A percentile compares a stretch with the other conserved stretches of the same genome.
Conservation (phyloP, 148 eudicot genomes). For the Salicornia ramosissima region DNA sequence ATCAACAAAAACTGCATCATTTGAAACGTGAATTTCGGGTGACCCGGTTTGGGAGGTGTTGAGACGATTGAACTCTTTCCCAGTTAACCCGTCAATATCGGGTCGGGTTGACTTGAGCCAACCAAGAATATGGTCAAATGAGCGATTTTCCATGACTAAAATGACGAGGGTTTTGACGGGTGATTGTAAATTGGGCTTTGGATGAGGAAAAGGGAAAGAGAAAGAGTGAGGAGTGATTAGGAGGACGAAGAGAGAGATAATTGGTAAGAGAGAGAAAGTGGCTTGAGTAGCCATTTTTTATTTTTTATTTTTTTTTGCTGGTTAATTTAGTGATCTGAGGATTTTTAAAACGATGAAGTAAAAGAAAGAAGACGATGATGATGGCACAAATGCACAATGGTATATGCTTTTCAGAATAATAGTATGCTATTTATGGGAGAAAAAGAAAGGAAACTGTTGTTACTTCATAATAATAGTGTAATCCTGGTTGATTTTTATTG, state of each 20-base stretch:
- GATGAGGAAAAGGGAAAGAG: slow-evolving; percentile 32
- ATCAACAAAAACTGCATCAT: slow-evolving; percentile 62
- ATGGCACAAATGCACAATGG: background rate
- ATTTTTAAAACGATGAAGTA: too few species aligned
- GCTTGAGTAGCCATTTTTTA: slow-evolving; percentile 7
- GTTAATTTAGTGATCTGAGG: too few species aligned
- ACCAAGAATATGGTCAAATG: slow-evolving; percentile 86
- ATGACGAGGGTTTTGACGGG: slow-evolving; percentile 87
- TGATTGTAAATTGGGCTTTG: slow-evolving; percentile 39
- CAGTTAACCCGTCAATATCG: slow-evolving; percentile 79
- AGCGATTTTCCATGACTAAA: slow-evolving; percentile 91
- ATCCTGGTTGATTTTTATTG: background rate
- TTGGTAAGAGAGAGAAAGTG: slow-evolving; percentile 24
- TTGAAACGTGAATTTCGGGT: slow-evolving; percentile 40
- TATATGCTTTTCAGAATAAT: background rate
- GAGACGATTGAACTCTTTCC: slow-evolving; percentile 58
- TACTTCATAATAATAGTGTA: background rate
- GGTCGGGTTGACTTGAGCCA: slow-evolving; percentile 82
- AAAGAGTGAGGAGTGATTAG: slow-evolving; percentile 18
- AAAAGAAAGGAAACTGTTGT: background rate
- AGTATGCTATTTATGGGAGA: too few species aligned
- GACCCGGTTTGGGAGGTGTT: slow-evolving; percentile 68
- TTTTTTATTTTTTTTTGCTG: background rate
- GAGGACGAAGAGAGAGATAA: slow-evolving; percentile 31
- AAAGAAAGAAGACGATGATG: too few species aligned